phyloP scores from a whole-genome alignment of 2,329 filamentous ascomycete genomes.

The Trichoderma sp. region DNA sequence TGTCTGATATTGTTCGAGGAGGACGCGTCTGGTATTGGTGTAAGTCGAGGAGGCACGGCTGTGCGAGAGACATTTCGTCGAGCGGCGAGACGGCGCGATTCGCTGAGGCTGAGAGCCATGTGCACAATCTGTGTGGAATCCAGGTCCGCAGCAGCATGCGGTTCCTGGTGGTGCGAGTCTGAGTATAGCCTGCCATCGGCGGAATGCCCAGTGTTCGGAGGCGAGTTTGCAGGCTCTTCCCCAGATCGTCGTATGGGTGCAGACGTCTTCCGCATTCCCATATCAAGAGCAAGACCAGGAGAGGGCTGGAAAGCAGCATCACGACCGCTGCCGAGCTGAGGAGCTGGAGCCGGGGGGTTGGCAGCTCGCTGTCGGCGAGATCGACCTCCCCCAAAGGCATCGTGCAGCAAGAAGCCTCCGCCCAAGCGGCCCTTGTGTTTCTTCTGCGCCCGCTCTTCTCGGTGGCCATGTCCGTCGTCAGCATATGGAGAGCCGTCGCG shows the following conservation, averaged over 20 bases:
- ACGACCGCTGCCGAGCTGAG: background rate
- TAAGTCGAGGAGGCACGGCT: constrained; percentile 49
- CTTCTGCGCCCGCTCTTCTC: constrained; percentile 29
- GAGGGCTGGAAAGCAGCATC: constrained; percentile 7
- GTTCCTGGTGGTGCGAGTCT: constrained; percentile 22
- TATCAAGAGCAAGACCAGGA: background rate
- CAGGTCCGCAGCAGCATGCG: constrained; percentile 50
- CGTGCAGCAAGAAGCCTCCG: constrained; percentile 51
- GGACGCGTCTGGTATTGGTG: constrained; percentile 51
- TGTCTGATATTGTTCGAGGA: constrained; percentile 60
- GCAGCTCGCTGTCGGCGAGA: constrained; percentile 26
- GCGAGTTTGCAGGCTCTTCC: background rate
- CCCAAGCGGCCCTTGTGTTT: constrained; percentile 44
- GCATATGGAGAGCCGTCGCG: background rate
- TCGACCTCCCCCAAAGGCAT: constrained; percentile 37
- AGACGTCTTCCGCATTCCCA: constrained; percentile 12
- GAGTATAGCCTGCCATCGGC: background rate
- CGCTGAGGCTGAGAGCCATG: constrained; percentile 84
- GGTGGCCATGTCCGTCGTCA: constrained; percentile 22
- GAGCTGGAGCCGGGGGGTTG: background rate
- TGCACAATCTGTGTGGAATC: constrained; percentile 90
- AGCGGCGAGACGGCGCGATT: constrained; percentile 66
- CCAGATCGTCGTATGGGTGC: constrained; percentile 2
- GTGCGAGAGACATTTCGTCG: constrained; percentile 52
- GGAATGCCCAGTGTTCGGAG: background rate